phyloP scores from a whole-genome alignment of 2,329 filamentous ascomycete genomes.

The Colletotrichum higginsianum region DNA sequence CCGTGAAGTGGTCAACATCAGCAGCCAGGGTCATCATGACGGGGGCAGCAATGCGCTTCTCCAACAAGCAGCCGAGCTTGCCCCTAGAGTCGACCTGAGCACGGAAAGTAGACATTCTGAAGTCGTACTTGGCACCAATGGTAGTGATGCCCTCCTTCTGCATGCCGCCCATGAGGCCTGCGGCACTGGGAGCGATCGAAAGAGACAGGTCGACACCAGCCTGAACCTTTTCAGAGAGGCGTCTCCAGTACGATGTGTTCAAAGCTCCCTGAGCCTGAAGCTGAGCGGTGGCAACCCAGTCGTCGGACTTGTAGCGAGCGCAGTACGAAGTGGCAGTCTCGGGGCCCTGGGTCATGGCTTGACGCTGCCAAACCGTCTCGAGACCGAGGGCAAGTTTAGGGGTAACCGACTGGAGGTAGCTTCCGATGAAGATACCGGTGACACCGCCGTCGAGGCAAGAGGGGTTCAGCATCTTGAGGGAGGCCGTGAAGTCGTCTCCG shows the following conservation, averaged over 20 bases:
- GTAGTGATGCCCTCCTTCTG: slow-evolving; percentile 92
- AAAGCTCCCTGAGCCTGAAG: slow-evolving; percentile 86
- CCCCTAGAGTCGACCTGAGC: slow-evolving; percentile 96
- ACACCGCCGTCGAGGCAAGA: slow-evolving; percentile 91
- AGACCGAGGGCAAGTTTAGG: slow-evolving; percentile 88
- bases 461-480: slow-evolving; percentile 95
- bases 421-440: slow-evolving; percentile 95
- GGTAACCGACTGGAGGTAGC: slow-evolving; percentile 94
- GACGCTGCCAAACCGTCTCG: slow-evolving; percentile 94
- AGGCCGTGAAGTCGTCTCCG: slow-evolving; percentile 92
- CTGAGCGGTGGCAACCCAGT: slow-evolving; percentile 95
- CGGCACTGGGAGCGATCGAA: slow-evolving; percentile 78
- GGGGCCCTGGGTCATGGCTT: slow-evolving; percentile 86
- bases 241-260: slow-evolving; percentile 94
- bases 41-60: slow-evolving; percentile 95
- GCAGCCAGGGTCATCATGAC: slow-evolving; percentile 96
- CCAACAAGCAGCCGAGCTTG: slow-evolving; percentile 91
- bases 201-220: slow-evolving; percentile 96
- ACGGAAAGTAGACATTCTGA: slow-evolving; percentile 94
- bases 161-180: slow-evolving; percentile 81
- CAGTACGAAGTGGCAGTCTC: slow-evolving; percentile 93
- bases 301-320: slow-evolving; percentile 89
- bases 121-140: slow-evolving; percentile 97
- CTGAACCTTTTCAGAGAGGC: slow-evolving; percentile 93
- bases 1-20: slow-evolving; percentile 96